Conservation (phyloP, 805 yeast species). For the Wickerhamomyces tratensis region DNA sequence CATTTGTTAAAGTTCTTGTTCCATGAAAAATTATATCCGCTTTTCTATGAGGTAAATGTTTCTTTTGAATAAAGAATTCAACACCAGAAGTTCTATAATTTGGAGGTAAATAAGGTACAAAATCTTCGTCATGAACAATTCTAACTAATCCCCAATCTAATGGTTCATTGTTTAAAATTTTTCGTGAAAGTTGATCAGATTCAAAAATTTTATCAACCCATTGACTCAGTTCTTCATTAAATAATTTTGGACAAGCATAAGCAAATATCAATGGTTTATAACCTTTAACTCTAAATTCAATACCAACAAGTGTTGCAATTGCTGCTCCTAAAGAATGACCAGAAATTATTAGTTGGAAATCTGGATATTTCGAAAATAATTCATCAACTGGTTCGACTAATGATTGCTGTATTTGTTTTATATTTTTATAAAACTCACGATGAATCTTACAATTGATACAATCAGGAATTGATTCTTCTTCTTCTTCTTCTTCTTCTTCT, state of each 20-base stretch:
- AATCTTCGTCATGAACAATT: slow-evolving; percentile 47
- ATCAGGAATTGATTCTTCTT: neutral
- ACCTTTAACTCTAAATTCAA: slow-evolving; percentile 51
- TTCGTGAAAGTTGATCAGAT: slow-evolving; percentile 19
- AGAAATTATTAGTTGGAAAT: slow-evolving; percentile 40
- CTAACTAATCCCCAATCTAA: slow-evolving; percentile 34
- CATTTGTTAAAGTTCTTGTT: too few relatives aligned
- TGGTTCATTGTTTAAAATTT: slow-evolving; percentile 7
- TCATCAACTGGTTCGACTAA: slow-evolving; percentile 20
- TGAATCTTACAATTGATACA: slow-evolving; percentile 55
- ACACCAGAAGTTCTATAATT: slow-evolving; percentile 23
- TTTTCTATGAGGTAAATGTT: slow-evolving; percentile 26
- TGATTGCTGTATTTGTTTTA: slow-evolving; percentile 29
- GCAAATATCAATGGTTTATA: slow-evolving; percentile 43
- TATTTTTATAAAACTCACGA: slow-evolving; percentile 48
- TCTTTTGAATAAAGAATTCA: slow-evolving; percentile 22
- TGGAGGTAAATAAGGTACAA: slow-evolving; percentile 54
- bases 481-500: neutral
- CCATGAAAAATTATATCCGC: slow-evolving; percentile 5
- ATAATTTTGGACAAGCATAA: slow-evolving; percentile 60
- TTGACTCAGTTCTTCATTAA: slow-evolving; percentile 37
- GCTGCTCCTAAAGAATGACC: slow-evolving; percentile 83
- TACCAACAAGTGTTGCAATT: slow-evolving; percentile 49
- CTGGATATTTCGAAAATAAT: slow-evolving; percentile 29
- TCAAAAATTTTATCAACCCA: slow-evolving; percentile 47